A percentile compares a stretch with the other conserved stretches of the same genome.
phyloP scores from a whole-genome alignment of 2,329 filamentous ascomycete species.

The Knufia petricola region DNA sequence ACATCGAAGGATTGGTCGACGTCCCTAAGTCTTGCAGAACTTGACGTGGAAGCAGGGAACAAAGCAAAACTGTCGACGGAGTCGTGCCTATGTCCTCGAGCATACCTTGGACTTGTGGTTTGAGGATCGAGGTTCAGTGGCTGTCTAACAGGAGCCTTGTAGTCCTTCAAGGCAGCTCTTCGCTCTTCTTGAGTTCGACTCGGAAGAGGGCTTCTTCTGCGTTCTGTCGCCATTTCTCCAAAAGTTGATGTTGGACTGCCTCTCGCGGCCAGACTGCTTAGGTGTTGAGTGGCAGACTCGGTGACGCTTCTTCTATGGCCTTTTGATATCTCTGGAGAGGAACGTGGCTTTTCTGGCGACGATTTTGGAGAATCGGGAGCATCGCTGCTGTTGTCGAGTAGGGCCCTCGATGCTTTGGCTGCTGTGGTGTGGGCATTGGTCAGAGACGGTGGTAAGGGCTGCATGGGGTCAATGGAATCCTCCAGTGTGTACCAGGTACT shows the following conservation, averaged over 20 bases:
- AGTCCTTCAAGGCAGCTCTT: constrained; percentile 37
- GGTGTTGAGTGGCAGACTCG: neutral
- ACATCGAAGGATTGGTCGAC: constrained; percentile 41
- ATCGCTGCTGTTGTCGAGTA: constrained; percentile 11
- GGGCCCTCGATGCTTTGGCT: constrained; percentile 20
- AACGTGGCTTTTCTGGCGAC: constrained; percentile 4
- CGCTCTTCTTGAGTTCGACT: constrained; percentile 31
- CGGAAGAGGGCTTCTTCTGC: neutral
- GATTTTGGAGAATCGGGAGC: neutral
- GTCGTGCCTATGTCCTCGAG: constrained; percentile 41
- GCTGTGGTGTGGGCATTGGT: constrained; percentile 29
- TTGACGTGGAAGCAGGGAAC: constrained; percentile 53
- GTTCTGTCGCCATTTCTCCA: neutral
- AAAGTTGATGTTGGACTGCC: neutral
- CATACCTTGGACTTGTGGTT: constrained; percentile 25
- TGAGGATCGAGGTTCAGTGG: constrained; percentile 40
- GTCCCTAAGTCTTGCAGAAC: constrained; percentile 45
- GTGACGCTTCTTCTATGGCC: constrained; percentile 6
- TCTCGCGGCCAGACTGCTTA: neutral
- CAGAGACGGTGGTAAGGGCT: constrained; percentile 36
- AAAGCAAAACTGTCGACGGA: constrained; percentile 55
- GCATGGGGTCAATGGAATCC: constrained; percentile 30
- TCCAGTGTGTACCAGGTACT: constrained; percentile 27
- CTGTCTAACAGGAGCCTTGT: constrained; percentile 41
- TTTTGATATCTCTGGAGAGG: neutral